These are phyloP conservation scores for Phaseolus lunatus DNA, from an alignment of 306 rosid species.

Conservation along the genomic window DNA sequence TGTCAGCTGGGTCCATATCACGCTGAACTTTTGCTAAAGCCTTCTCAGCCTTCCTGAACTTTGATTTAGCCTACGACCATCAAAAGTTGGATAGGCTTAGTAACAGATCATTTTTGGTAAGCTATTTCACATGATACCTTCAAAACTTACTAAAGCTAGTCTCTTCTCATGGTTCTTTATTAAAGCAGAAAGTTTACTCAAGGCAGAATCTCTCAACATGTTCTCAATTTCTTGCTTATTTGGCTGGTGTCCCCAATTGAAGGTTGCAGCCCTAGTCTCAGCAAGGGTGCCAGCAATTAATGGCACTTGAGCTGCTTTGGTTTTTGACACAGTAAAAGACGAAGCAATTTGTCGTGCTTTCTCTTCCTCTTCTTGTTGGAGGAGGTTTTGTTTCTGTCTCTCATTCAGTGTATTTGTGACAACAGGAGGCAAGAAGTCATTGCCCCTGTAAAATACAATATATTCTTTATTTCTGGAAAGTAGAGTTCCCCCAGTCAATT, in stretches of 20 bases:
- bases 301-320: conserved; percentile 57
- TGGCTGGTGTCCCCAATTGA: conserved; percentile 80
- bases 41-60: conserved; percentile 74
- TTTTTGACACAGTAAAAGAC: conserved; percentile 47
- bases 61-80: conserved; percentile 75
- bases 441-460: conserved; percentile 86
- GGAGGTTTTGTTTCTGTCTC: conserved; percentile 66
- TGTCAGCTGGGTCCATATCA: conserved; percentile 70
- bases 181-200: conserved; percentile 61
- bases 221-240: conserved; percentile 63
- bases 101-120: conserved; percentile 29
- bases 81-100: conserved; percentile 47
- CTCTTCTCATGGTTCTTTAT: conserved; percentile 67
- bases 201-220: conserved; percentile 73
- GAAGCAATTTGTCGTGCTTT: conserved; percentile 65
- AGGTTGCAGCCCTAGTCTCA: conserved; percentile 85
- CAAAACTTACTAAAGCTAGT: conserved; percentile 71
- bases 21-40: conserved; percentile 75
- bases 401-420: conserved; percentile 68
- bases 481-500: conserved; percentile 86
- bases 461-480: conserved; percentile 95
- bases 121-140: conserved; percentile 36
- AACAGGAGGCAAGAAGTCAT: conserved; percentile 82
- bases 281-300: conserved; percentile 89
- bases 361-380: conserved; percentile 84